Conservation (phyloP, 495 filamentous ascomycete species). For the Penicillium silybi region DNA sequence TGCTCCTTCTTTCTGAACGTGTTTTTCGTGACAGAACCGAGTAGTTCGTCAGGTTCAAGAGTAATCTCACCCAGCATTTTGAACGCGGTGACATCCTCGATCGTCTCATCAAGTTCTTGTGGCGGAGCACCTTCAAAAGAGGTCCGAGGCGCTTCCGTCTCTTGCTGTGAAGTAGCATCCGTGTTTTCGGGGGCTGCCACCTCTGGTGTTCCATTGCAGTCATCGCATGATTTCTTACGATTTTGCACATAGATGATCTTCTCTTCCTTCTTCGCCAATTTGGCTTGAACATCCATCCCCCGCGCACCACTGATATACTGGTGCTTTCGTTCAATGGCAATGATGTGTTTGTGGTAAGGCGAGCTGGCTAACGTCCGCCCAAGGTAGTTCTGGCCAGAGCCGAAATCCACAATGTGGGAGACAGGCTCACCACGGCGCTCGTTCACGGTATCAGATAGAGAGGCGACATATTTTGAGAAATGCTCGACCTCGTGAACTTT, state of each 20-base stretch:
- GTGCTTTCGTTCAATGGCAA: slow-evolving; percentile 85
- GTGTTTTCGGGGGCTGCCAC: slow-evolving; percentile 21
- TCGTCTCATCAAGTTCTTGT: slow-evolving; percentile 30
- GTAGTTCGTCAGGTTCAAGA: slow-evolving; percentile 32
- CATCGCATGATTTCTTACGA: slow-evolving; percentile 64
- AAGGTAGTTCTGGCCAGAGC: slow-evolving; percentile 93
- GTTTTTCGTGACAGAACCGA: slow-evolving; percentile 3
- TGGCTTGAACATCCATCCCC: slow-evolving; percentile 72
- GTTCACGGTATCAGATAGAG: slow-evolving; percentile 50
- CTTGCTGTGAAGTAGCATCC: slow-evolving; percentile 4
- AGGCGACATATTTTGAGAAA: slow-evolving; percentile 59
- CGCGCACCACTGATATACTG: slow-evolving; percentile 83
- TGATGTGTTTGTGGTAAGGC: slow-evolving; percentile 80
- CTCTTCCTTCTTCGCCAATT: slow-evolving; percentile 58
- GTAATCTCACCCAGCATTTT: slow-evolving; percentile 39
- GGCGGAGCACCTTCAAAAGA: slow-evolving; percentile 21
- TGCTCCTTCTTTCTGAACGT: slow-evolving; percentile 26
- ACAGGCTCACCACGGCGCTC: slow-evolving; percentile 52
- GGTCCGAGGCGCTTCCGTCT: not conserved
- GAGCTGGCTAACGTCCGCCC: slow-evolving; percentile 79
- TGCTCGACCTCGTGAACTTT: slow-evolving; percentile 85
- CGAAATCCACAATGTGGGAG: slow-evolving; percentile 91
- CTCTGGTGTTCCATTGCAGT: slow-evolving; percentile 31
- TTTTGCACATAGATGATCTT: slow-evolving; percentile 55
- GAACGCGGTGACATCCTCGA: slow-evolving; percentile 31